These are phyloP conservation scores for Chlorella sp. DNA, from an alignment of 139 green algal species.

Conservation along the genomic window DNA sequence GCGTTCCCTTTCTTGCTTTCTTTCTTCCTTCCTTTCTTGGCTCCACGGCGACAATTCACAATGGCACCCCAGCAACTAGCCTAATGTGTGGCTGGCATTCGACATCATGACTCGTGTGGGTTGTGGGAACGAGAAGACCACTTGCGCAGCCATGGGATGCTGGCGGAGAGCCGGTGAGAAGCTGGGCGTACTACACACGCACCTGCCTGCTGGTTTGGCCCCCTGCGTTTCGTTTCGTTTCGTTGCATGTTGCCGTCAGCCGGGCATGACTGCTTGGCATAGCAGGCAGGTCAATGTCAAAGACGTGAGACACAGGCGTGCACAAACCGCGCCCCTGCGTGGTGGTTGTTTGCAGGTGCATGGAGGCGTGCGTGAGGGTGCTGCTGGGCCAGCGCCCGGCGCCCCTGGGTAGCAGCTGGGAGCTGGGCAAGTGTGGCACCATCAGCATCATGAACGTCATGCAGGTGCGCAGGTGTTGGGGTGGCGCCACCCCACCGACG, in stretches of 20 bases:
- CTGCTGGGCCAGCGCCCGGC: slow-evolving; percentile 51
- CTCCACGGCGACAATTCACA: not conserved
- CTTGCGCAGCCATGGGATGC: no score
- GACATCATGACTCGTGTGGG: no score
- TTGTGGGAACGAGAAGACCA: no score
- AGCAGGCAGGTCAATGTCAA: not conserved
- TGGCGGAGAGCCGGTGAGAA: not conserved
- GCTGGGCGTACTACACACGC: not conserved
- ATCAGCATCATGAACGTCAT: slow-evolving; percentile 32
- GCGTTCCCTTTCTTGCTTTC: not conserved
- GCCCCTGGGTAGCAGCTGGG: slow-evolving; percentile 16
- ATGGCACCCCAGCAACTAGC: not conserved
- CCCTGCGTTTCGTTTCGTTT: not conserved
- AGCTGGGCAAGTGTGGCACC: slow-evolving; percentile 11
- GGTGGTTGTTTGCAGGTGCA: slow-evolving; percentile 11
- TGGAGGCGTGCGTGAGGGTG: slow-evolving; percentile 55
- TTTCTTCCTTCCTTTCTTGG: not conserved
- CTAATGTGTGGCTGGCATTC: no score
- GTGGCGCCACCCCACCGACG: not conserved
- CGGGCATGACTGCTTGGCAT: not conserved
- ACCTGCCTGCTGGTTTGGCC: not conserved
- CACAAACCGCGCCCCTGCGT: not conserved
- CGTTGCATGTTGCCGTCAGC: not conserved
- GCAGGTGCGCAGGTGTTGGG: slow-evolving; percentile 12
- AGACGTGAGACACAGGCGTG: not conserved